These are phyloP conservation scores for Rhizophagus clarus DNA, from an alignment of 192 early-diverging fungal genomes.

Conservation along the genomic window DNA sequence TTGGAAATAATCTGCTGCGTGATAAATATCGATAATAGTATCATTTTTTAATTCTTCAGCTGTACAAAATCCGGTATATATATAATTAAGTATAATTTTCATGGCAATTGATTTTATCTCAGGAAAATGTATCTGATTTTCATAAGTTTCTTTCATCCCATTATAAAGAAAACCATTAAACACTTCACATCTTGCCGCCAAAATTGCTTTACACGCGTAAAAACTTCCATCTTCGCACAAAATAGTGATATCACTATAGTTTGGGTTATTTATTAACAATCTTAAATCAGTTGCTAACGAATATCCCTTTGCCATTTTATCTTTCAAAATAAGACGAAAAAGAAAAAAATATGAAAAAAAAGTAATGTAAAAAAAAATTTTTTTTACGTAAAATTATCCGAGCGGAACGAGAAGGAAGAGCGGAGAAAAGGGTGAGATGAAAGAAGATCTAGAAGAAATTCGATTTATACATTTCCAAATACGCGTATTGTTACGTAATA, in stretches of 20 bases:
- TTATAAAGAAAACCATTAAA: conserved; percentile 13
- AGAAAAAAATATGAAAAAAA: neutral
- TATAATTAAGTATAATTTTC: neutral
- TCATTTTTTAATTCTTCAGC: neutral
- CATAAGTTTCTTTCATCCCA: conserved; percentile 22
- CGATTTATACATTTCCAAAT: no score
- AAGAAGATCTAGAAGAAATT: no score
- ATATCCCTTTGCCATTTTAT: neutral
- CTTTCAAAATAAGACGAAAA: neutral
- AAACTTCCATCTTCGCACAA: conserved; percentile 1
- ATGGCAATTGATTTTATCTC: neutral
- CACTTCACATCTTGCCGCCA: conserved; percentile 13
- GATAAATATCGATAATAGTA: neutral
- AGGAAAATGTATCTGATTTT: conserved; percentile 13
- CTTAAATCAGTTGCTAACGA: neutral
- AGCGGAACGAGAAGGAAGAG: no score
- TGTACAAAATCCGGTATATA: neutral
- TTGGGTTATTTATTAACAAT: neutral
- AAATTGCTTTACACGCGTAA: neutral
- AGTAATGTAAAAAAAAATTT: neutral
- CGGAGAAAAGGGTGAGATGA: no score
- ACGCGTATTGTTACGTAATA: no score
- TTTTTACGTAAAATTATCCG: no score
- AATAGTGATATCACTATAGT: neutral
- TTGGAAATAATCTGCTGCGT: conserved; percentile 24